A percentile compares a stretch with the other conserved stretches of the same genome.
Evolutionary conservation across 306 rosid species (phyloP).

Genomic region (Medicago truncatula): MtrunA17r5.0-ANR NC_053047.1:7190501-7191000

Average conservation of each 20-base stretch:
- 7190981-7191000: background rate
- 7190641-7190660: background rate
- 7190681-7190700: slow-evolving; percentile 61
- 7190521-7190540: slow-evolving; percentile 20
- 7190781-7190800: slow-evolving; percentile 66
- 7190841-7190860: slow-evolving; percentile 39
- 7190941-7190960: background rate
- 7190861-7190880: background rate
- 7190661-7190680: slow-evolving; percentile 57
- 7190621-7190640: slow-evolving; percentile 19
- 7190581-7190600: slow-evolving; percentile 47
- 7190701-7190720: slow-evolving; percentile 57
- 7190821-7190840: slow-evolving; percentile 73
- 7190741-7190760: slow-evolving; percentile 72
- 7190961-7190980: no score
- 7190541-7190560: slow-evolving; percentile 28
- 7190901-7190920: slow-evolving; percentile 18
- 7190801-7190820: slow-evolving; percentile 73
- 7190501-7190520: slow-evolving; percentile 41
- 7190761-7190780: slow-evolving; percentile 62
- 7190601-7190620: slow-evolving; percentile 17
- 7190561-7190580: slow-evolving; percentile 40
- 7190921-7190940: background rate
- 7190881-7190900: background rate
- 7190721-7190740: slow-evolving; percentile 66